These are phyloP conservation scores for Noccaea bulbosa DNA, from an alignment of 345 rosid species.

Conservation along the genomic window DNA sequence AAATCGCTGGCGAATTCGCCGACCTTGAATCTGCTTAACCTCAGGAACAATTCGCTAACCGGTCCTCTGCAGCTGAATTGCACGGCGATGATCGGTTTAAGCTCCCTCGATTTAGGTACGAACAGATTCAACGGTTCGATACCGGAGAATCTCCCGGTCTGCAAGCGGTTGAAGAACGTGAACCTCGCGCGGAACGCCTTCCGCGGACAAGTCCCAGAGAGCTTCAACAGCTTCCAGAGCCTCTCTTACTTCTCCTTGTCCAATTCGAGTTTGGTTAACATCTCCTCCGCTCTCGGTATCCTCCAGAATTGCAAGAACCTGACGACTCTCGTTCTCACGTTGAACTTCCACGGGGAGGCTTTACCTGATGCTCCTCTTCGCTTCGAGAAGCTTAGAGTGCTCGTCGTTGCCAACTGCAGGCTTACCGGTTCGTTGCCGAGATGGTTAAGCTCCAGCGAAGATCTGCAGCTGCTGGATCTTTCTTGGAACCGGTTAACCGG, in stretches of 20 bases:
- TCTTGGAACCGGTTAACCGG: conserved; percentile 73
- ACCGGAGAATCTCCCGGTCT: conserved; percentile 63
- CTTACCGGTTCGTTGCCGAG: conserved; percentile 67
- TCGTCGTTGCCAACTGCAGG: conserved; percentile 63
- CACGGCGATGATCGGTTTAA: conserved; percentile 57
- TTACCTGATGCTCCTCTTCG: conserved; percentile 56
- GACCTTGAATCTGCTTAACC: conserved; percentile 55
- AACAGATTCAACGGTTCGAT: conserved; percentile 57
- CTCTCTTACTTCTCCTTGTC: conserved; percentile 69
- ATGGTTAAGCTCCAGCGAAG: conserved; percentile 59
- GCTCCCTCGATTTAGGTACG: conserved; percentile 68
- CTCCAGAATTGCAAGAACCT: conserved; percentile 70
- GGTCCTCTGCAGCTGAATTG: conserved; percentile 65
- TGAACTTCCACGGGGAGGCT: conserved; percentile 62
- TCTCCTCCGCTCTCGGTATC: conserved; percentile 59
- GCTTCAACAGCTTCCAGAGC: conserved; percentile 57
- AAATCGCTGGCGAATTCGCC: conserved; percentile 58
- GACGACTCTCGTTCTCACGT: conserved; percentile 64
- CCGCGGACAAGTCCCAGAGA: conserved; percentile 64
- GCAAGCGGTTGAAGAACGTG: conserved; percentile 55
- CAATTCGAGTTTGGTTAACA: conserved; percentile 56
- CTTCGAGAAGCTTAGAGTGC: conserved; percentile 65
- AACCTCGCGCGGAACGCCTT: conserved; percentile 72
- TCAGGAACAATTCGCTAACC: conserved; percentile 70
- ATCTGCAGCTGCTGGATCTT: conserved; percentile 78